Percentiles rank a stretch among this genome's conserved stretches.
Conservation (phyloP, 805 yeast species). For the Myxozyma vanderwaltii region DNA sequence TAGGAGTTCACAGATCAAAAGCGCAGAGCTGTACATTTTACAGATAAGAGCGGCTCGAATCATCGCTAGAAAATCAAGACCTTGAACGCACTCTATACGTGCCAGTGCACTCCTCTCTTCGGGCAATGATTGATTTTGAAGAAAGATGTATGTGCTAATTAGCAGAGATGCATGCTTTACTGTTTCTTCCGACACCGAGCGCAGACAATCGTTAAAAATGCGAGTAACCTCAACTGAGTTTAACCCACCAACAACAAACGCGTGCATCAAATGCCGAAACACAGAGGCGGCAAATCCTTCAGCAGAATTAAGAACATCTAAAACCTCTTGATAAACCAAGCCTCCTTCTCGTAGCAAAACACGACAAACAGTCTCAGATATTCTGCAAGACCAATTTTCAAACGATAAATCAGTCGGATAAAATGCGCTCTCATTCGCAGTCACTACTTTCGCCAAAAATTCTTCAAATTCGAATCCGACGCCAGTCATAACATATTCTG, state of each 20-base stretch:
- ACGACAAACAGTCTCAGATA: neutral
- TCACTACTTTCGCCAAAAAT: neutral
- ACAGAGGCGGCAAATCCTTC: slow-evolving; percentile 14
- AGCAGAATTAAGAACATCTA: neutral
- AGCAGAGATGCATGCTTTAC: slow-evolving; percentile 19
- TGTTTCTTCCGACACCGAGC: slow-evolving; percentile 5
- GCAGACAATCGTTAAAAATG: slow-evolving; percentile 14
- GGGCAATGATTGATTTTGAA: slow-evolving; percentile 14
- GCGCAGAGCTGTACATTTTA: slow-evolving; percentile 41
- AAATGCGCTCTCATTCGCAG: no score
- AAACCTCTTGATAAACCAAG: slow-evolving; percentile 1
- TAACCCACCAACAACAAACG: neutral
- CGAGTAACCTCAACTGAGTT: slow-evolving; percentile 1
- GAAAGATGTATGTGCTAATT: slow-evolving; percentile 22
- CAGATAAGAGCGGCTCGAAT: slow-evolving; percentile 36
- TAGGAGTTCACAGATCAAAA: slow-evolving; percentile 39
- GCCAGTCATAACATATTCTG: neutral
- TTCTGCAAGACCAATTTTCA: slow-evolving; percentile 9
- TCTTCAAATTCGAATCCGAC: neutral
- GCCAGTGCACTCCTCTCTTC: slow-evolving; percentile 29
- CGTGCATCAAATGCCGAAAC: slow-evolving; percentile 12
- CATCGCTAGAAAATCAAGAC: slow-evolving; percentile 33
- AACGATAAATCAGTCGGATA: slow-evolving; percentile 2
- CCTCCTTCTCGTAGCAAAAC: neutral
- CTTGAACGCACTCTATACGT: slow-evolving; percentile 28